Evolutionary conservation across 2,329 filamentous ascomycete species (phyloP).

Genomic region (Zasmidium angulare): DNA sequence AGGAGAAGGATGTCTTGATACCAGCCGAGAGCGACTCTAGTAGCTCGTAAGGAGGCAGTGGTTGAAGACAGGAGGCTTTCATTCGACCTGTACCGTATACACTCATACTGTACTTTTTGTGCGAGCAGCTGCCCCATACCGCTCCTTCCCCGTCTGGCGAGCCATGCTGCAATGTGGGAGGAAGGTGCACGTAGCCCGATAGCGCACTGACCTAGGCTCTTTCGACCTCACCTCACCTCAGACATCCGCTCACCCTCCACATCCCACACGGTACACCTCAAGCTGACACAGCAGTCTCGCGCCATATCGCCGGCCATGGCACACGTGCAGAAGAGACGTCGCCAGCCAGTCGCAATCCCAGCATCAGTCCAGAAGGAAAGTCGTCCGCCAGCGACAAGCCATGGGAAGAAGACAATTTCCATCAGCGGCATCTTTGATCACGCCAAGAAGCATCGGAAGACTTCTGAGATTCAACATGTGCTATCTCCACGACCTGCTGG

Average conservation of each 20-base stretch:
- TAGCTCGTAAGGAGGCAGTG: conserved; percentile 10
- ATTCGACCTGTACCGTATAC: conserved; percentile 15
- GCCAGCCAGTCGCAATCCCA: not conserved
- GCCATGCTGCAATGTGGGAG: too few relatives aligned
- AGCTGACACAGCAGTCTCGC: not conserved
- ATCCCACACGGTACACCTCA: not conserved
- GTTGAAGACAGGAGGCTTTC: not conserved
- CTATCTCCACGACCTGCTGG: conserved; percentile 13
- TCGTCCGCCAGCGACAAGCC: conserved; percentile 10
- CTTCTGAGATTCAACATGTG: not conserved
- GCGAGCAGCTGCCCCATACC: not conserved
- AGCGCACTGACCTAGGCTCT: not conserved
- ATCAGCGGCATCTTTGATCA: conserved; percentile 21
- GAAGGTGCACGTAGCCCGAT: too few relatives aligned
- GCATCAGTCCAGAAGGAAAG: conserved; percentile 14
- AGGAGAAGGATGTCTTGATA: conserved; percentile 86
- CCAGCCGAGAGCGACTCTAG: conserved; percentile 49
- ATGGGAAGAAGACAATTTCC: conserved; percentile 13
- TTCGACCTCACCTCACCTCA: conserved; percentile 1
- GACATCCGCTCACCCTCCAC: not conserved
- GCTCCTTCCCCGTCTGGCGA: not conserved
- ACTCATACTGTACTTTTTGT: conserved; percentile 2
- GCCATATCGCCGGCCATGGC: conserved; percentile 1
- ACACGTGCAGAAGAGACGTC: conserved; percentile 1
- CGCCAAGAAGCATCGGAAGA: conserved; percentile 3